A percentile compares a stretch with the other conserved stretches of the same genome.
Conservation (phyloP, 2,329 filamentous ascomycete species). For the Fusarium sambucinum region DNA sequence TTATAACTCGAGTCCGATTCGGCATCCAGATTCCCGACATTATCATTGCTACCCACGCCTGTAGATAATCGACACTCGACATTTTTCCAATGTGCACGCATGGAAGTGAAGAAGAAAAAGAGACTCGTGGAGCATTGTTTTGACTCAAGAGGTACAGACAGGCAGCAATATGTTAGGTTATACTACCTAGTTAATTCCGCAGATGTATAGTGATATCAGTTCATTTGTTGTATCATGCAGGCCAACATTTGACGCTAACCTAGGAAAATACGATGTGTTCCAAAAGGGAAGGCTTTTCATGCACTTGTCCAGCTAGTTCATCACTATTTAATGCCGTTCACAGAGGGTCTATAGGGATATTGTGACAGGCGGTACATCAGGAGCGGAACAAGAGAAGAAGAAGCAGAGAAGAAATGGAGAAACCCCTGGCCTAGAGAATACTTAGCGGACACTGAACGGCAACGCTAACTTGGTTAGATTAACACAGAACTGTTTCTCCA, state of each 20-base stretch:
- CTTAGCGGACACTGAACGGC: not conserved
- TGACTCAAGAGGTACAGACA: not conserved
- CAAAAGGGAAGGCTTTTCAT: not conserved
- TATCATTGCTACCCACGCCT: not conserved
- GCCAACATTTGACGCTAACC: not conserved
- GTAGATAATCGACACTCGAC: not conserved
- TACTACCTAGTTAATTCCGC: not conserved
- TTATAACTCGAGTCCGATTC: too few species aligned
- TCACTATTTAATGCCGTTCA: not conserved
- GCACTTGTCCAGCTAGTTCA: not conserved
- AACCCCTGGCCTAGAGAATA: not conserved
- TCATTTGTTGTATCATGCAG: not conserved
- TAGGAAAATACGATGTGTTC: not conserved
- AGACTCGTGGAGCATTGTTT: not conserved
- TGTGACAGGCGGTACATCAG: not conserved
- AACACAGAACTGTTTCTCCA: not conserved
- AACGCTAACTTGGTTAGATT: not conserved
- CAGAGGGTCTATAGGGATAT: not conserved
- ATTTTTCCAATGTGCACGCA: not conserved
- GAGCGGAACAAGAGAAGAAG: not conserved
- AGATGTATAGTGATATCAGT: not conserved
- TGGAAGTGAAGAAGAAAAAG: not conserved
- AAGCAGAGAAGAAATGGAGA: not conserved
- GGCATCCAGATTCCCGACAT: not conserved
- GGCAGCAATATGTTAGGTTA: not conserved